Conservation (phyloP, 163 green algal genomes). For the Scenedesmus sp. region DNA sequence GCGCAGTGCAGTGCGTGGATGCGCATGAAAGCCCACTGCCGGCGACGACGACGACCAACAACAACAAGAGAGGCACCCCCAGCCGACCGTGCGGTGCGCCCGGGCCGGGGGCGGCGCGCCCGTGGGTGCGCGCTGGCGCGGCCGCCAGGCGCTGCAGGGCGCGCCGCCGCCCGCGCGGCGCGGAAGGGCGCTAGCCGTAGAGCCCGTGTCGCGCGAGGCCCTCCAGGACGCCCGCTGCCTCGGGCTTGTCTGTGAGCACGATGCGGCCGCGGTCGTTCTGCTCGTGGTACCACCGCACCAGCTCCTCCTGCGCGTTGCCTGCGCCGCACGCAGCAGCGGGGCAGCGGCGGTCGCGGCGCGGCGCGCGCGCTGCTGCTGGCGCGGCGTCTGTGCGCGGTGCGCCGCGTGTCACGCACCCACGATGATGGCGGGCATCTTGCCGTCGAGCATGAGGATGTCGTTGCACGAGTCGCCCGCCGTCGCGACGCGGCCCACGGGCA, state of each 20-base stretch:
- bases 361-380: too few relatives aligned
- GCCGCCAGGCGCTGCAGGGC: too few relatives aligned
- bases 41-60: too few relatives aligned
- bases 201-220: constrained; percentile 81
- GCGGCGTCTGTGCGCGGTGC: background rate
- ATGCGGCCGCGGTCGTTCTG: constrained; percentile 65
- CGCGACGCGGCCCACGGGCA: constrained; percentile 64
- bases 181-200: constrained; percentile 47
- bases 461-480: constrained; percentile 89
- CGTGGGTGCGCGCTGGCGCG: too few relatives aligned
- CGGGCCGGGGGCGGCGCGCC: too few relatives aligned
- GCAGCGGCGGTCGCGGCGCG: background rate
- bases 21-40: too few relatives aligned
- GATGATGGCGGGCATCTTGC: constrained; percentile 30
- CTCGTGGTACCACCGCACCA: constrained; percentile 73
- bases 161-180: too few relatives aligned
- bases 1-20: too few relatives aligned
- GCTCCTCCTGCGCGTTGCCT: constrained; percentile 87
- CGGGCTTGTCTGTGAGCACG: constrained; percentile 52
- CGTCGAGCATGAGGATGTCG: constrained; percentile 85
- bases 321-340: constrained; percentile 67
- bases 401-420: constrained; percentile 6
- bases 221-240: constrained; percentile 87
- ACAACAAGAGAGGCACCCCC: too few relatives aligned
- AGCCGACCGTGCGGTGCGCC: too few relatives aligned